Conservation (phyloP, 108 stramenopile species). For the Nitzschia sp. region DNA sequence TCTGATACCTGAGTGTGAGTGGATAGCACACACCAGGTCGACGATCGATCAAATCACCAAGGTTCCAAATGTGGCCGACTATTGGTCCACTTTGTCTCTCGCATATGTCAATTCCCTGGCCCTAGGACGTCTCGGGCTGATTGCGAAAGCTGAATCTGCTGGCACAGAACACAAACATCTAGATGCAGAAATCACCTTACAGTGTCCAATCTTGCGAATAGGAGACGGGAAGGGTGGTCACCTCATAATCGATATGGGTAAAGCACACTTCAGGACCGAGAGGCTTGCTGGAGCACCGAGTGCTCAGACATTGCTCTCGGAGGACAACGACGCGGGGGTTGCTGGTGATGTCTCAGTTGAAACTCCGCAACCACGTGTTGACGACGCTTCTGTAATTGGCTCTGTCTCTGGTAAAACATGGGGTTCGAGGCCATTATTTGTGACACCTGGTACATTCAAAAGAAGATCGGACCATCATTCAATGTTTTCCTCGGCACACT, state of each 20-base stretch:
- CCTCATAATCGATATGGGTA: slow-evolving; percentile 52
- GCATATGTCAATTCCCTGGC: slow-evolving; percentile 49
- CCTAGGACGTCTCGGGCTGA: slow-evolving; percentile 32
- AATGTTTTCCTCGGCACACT: slow-evolving; percentile 27
- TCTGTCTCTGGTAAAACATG: background rate
- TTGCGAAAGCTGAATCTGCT: slow-evolving; percentile 44
- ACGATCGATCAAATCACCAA: slow-evolving; percentile 19
- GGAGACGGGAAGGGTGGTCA: slow-evolving; percentile 27
- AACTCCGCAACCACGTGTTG: background rate
- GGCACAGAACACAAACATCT: slow-evolving; percentile 46
- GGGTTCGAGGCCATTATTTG: background rate
- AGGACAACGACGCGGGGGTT: background rate
- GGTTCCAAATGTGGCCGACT: slow-evolving; percentile 30
- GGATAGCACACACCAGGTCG: slow-evolving; percentile 41
- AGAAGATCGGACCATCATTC: slow-evolving; percentile 1
- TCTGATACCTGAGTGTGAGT: slow-evolving; percentile 42
- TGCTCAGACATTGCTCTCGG: background rate
- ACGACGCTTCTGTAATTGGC: slow-evolving; percentile 25
- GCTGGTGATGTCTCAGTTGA: background rate
- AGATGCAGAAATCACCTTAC: slow-evolving; percentile 42
- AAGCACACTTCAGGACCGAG: slow-evolving; percentile 44
- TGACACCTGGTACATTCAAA: background rate
- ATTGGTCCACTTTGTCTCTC: slow-evolving; percentile 50
- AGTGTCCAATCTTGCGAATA: slow-evolving; percentile 51
- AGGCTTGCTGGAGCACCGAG: slow-evolving; percentile 44